Base-by-base conservation (phyloP, 805 yeast species). In the Myxozyma lipomycoides region DNA sequence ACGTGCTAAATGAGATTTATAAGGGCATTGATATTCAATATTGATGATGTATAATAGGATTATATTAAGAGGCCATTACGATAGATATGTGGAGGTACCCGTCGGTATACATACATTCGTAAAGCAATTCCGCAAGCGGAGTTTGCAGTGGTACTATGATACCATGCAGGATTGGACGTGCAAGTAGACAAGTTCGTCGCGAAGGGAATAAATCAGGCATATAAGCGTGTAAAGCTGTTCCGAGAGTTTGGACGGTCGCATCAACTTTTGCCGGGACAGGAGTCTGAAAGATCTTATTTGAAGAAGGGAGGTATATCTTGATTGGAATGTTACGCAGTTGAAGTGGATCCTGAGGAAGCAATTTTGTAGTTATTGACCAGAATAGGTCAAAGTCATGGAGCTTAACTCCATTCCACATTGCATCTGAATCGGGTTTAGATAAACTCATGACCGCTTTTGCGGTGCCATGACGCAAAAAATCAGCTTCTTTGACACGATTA, bases 401-500 rank as follows among this genome's bases (percentile, higher is more conserved):
- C 28, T 59, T 52, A 3, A 82, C 72, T 7, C 83, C 67, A 1
- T 70, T 58, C 85, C 90, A 85, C 43, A 88, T 70, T 1, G 63
- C 62, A 22, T 71, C 67, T 0, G 91, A 76, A 45, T 83, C 82
- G 0, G 72, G 73, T 53, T 79, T 81, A 4, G 93, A 78, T 48
- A 91, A 69, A 23, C 74, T 74, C 95, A 91, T 84, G n/a, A 91
- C 78, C 1, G 81, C 76, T 54, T 84, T 87, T 4, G 95, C 76
- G n/a, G 79, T 77, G 0, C 95, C 95, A 57, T 83, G 80, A 34
- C 85, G 65, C 0, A 88, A 78, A 61, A 75, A 87, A 61, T 88
- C 81, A 3, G 88, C 77, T 62, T 91, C 97, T 62, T 93, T 91
- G 64, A 88, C 69, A 52, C 81, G 88, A 63, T 91, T 89, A 53